phyloP scores from a whole-genome alignment of 192 early-diverging fungal genomes.

The Entomortierella lignicola region DNA sequence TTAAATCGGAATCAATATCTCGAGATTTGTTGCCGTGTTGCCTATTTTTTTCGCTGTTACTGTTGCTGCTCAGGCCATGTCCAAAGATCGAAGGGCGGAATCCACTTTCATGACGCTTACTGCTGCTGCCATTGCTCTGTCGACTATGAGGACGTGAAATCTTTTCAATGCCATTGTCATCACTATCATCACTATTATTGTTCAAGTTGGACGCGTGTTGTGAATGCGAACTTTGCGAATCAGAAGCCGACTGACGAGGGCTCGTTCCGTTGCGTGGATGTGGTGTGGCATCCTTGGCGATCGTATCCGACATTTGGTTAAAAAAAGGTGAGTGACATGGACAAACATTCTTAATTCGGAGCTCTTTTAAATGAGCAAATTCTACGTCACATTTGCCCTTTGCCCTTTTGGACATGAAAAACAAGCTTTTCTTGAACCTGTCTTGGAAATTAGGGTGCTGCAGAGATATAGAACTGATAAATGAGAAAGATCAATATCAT shows the following conservation, averaged over 20 bases:
- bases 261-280: constrained; percentile 31
- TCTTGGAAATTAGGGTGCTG: too few relatives aligned
- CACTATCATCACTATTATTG: not conserved
- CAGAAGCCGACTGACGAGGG: not conserved
- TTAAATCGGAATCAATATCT: constrained; percentile 8
- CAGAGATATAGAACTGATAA: too few relatives aligned
- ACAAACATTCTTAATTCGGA: too few relatives aligned
- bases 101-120: not conserved
- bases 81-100: constrained; percentile 10
- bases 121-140: not conserved
- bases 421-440: too few relatives aligned
- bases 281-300: constrained; percentile 37
- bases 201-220: not conserved
- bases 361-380: too few relatives aligned
- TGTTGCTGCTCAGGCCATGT: not conserved
- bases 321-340: too few relatives aligned
- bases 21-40: not conserved
- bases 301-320: constrained; percentile 39
- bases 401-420: too few relatives aligned
- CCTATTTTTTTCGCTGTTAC: not conserved
- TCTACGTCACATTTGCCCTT: too few relatives aligned
- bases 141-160: constrained; percentile 26
- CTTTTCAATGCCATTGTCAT: not conserved
- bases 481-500: too few relatives aligned
- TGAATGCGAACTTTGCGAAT: not conserved